phyloP scores from a whole-genome alignment of 768 basidiomycete genomes.

The Arthromyces matolae region DNA sequence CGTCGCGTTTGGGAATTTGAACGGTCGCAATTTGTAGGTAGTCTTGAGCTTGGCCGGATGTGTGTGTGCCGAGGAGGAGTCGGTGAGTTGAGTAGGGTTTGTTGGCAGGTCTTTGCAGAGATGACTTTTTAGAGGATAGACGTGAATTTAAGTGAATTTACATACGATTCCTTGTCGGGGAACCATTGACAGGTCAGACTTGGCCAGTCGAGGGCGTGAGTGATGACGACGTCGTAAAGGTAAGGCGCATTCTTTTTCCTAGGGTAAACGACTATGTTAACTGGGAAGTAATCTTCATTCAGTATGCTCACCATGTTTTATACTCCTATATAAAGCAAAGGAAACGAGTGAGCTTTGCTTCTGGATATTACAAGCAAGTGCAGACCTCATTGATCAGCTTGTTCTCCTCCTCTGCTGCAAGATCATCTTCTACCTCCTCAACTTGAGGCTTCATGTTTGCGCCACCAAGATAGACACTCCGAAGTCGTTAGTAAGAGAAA shows the following conservation, averaged over 20 bases:
- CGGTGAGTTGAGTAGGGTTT: conserved; percentile 96
- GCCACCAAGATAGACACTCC: neutral
- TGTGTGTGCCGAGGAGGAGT: conserved; percentile 94
- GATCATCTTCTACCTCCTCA: conserved; percentile 77
- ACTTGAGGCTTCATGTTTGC: conserved; percentile 44
- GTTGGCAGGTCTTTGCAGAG: conserved; percentile 68
- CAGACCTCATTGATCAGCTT: conserved; percentile 83
- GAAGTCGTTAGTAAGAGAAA: no score
- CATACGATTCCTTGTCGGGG: conserved; percentile 92
- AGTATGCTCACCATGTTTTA: conserved; percentile 66
- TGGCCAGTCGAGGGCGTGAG: conserved; percentile 98
- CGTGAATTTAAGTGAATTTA: conserved; percentile 6
- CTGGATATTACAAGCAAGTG: conserved; percentile 6
- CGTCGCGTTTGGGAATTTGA: conserved; percentile 82
- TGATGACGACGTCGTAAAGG: conserved; percentile 95
- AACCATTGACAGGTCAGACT: conserved; percentile 98
- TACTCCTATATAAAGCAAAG: conserved; percentile 54
- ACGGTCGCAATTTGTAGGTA: conserved; percentile 95
- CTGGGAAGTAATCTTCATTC: conserved; percentile 1
- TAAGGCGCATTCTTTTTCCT: conserved; percentile 98
- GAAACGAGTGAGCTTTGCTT: neutral
- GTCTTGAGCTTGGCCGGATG: conserved; percentile 90
- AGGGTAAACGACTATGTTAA: conserved; percentile 10
- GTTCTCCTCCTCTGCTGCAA: conserved; percentile 82
- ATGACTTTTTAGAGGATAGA: neutral